Conservation (phyloP, 306 rosid genomes). For the Prunus kanzakura region DNA sequence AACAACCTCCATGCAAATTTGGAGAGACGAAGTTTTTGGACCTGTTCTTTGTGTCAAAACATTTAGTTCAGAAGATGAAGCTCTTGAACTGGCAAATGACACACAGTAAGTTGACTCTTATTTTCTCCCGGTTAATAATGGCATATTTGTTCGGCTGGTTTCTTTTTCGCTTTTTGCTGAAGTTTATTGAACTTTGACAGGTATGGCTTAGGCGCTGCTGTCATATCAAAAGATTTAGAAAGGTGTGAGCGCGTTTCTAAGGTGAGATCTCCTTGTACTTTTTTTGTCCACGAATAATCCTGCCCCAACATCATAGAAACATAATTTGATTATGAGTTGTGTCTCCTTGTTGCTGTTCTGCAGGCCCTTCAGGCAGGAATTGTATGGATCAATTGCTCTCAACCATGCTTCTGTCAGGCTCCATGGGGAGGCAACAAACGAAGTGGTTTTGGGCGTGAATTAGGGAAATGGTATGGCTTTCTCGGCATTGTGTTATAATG, state of each 20-base stretch:
- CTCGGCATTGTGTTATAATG: background rate
- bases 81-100: conserved; percentile 85
- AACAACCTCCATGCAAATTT: conserved; percentile 89
- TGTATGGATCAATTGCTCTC: conserved; percentile 96
- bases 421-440: conserved; percentile 99
- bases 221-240: conserved; percentile 83
- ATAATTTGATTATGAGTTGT: background rate
- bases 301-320: background rate
- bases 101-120: conserved; percentile 50
- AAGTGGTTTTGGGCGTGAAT: conserved; percentile 97
- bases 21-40: conserved; percentile 97
- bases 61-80: conserved; percentile 88
- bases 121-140: background rate
- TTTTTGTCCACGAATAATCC: background rate
- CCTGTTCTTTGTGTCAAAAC: conserved; percentile 96
- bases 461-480: conserved; percentile 81
- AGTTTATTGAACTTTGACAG: conserved; percentile 44
- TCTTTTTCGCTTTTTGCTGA: conserved; percentile 11
- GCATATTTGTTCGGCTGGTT: background rate
- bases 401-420: conserved; percentile 94
- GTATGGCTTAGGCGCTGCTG: conserved; percentile 86
- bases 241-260: conserved; percentile 85
- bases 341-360: conserved; percentile 17
- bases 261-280: conserved; percentile 45
- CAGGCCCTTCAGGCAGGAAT: conserved; percentile 90